phyloP scores from a whole-genome alignment of 306 rosid genomes.

The Sicyos edulis region DNA sequence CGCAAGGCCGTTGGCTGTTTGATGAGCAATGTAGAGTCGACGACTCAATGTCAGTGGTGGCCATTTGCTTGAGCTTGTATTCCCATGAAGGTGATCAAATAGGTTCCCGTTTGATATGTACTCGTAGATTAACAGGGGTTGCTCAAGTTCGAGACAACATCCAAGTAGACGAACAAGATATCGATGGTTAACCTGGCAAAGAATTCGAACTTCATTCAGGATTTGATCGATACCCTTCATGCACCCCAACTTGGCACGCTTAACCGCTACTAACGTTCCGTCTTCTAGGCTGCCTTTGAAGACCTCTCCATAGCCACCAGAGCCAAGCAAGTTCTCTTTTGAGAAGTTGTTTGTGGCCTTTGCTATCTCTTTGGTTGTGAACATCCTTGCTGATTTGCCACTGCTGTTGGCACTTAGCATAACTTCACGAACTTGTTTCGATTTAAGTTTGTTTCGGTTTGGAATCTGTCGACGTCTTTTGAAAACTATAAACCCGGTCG shows the following conservation, averaged over 20 bases:
- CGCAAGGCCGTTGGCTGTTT: slow-evolving; percentile 62
- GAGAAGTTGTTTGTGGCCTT: slow-evolving; percentile 69
- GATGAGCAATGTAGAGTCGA: slow-evolving; percentile 62
- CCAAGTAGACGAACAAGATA: slow-evolving; percentile 67
- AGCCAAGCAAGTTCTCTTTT: slow-evolving; percentile 53
- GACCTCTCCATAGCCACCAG: slow-evolving; percentile 79
- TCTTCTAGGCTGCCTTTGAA: slow-evolving; percentile 61
- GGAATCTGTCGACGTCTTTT: slow-evolving; percentile 48
- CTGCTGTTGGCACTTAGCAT: slow-evolving; percentile 60
- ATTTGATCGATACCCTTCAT: slow-evolving; percentile 71
- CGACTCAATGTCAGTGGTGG: slow-evolving; percentile 39
- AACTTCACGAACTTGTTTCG: slow-evolving; percentile 62
- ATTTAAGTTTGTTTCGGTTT: slow-evolving; percentile 42
- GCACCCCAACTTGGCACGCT: slow-evolving; percentile 75
- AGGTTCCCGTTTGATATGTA: slow-evolving; percentile 68
- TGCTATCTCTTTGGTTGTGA: slow-evolving; percentile 61
- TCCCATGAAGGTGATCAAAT: slow-evolving; percentile 50
- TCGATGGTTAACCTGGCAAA: slow-evolving; percentile 81
- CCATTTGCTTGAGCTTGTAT: slow-evolving; percentile 27
- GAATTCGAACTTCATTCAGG: slow-evolving; percentile 77
- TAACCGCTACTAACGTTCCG: slow-evolving; percentile 62
- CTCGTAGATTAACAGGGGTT: slow-evolving; percentile 75
- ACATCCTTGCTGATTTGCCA: slow-evolving; percentile 62
- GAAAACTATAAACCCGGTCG: slow-evolving; percentile 34
- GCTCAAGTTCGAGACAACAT: slow-evolving; percentile 72